Conservation (phyloP, 148 eudicot genomes). For the Amaranthus hypochondriacus region DNA sequence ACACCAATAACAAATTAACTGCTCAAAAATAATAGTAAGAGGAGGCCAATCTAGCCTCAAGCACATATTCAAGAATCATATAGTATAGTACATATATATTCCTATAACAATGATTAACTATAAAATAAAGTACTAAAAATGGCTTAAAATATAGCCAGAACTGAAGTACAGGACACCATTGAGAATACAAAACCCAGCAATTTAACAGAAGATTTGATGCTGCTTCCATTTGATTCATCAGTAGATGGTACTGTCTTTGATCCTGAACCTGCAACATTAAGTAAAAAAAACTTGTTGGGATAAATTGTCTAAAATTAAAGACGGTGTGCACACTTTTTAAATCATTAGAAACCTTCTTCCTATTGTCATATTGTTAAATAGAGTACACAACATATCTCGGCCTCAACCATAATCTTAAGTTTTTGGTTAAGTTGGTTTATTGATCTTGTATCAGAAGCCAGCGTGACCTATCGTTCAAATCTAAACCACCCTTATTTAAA, state of each 20-base stretch:
- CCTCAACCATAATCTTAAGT: too few species aligned
- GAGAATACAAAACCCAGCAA: constrained; percentile 22
- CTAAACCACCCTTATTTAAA: too few species aligned
- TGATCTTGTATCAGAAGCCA: too few species aligned
- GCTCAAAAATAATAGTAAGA: constrained; percentile 3
- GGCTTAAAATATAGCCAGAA: constrained; percentile 26
- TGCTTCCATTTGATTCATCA: constrained; percentile 30
- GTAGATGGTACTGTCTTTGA: constrained; percentile 29
- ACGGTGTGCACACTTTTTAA: too few species aligned
- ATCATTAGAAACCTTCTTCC: too few species aligned
- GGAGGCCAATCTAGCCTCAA: constrained; percentile 10
- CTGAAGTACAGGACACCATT: constrained; percentile 22
- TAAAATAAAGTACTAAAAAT: constrained; percentile 12
- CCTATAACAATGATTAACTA: background rate
- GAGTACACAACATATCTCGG: too few species aligned
- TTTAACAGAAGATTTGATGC: constrained; percentile 20
- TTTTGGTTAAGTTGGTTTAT: too few species aligned
- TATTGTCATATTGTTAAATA: too few species aligned
- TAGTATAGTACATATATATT: background rate
- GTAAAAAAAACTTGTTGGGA: background rate
- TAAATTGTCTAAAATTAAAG: too few species aligned
- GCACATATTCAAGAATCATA: constrained; percentile 13
- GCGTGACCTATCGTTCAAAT: too few species aligned
- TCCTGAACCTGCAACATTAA: constrained; percentile 24
- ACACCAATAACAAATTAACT: background rate